phyloP scores from a whole-genome alignment of 768 basidiomycete species.

The Fibroporia radiculosa region DNA sequence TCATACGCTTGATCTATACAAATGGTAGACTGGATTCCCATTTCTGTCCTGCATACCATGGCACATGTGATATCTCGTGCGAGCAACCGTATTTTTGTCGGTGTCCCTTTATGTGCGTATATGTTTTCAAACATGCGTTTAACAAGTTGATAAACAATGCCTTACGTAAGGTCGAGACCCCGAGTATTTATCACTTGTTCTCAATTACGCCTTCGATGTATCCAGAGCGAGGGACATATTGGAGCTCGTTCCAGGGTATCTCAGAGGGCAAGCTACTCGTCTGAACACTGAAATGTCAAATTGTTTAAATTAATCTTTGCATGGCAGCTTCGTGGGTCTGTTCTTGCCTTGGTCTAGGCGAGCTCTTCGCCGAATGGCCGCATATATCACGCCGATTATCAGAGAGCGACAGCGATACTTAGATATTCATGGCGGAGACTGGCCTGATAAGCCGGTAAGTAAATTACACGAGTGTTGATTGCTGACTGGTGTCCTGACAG shows the following conservation, averaged over 20 bases:
- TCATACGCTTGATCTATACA: not conserved
- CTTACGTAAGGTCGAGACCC: constrained; percentile 19
- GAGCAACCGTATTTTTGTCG: constrained; percentile 42
- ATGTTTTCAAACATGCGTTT: not conserved
- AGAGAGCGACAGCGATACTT: constrained; percentile 20
- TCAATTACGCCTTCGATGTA: constrained; percentile 26
- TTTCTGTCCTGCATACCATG: constrained; percentile 21
- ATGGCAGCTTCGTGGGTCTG: constrained; percentile 3
- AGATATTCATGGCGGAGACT: constrained; percentile 7
- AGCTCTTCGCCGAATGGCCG: constrained; percentile 6
- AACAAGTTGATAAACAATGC: constrained; percentile 1
- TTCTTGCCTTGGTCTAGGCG: constrained; percentile 10
- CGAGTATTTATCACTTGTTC: constrained; percentile 19
- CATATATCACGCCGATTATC: constrained; percentile 21
- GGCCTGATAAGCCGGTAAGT: constrained; percentile 9
- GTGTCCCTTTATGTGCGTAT: constrained; percentile 37
- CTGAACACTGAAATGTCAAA: not conserved
- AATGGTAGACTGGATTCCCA: constrained; percentile 29
- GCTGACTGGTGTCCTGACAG: not conserved
- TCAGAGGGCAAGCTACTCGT: constrained; percentile 6
- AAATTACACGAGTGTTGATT: not conserved
- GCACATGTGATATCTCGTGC: constrained; percentile 31
- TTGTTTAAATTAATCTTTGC: not conserved
- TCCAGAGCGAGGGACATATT: constrained; percentile 17
- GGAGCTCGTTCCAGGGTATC: constrained; percentile 23